These are phyloP conservation scores for Citrullus amarus DNA, from an alignment of 306 rosid species.

Conservation along the genomic window DNA sequence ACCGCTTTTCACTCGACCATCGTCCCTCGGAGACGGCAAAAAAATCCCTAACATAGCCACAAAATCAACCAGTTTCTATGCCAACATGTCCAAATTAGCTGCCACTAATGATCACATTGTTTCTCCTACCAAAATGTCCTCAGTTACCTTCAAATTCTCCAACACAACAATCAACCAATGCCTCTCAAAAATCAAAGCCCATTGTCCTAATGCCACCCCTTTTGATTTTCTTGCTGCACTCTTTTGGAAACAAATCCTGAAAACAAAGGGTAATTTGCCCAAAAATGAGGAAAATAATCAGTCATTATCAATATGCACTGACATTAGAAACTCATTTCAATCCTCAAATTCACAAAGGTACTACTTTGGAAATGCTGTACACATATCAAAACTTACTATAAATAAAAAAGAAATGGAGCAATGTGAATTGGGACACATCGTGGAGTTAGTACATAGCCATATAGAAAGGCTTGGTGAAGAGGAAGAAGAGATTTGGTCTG, in stretches of 20 bases:
- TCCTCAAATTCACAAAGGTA: conserved; percentile 21
- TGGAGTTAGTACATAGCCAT: conserved; percentile 24
- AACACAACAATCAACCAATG: conserved; percentile 20
- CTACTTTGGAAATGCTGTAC: conserved; percentile 54
- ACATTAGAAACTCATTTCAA: conserved; percentile 22
- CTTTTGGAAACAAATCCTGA: conserved; percentile 40
- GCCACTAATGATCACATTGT: not conserved
- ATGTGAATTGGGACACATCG: conserved; percentile 12
- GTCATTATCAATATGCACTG: conserved; percentile 39
- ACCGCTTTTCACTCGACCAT: conserved; percentile 15
- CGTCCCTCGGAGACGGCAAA: not conserved
- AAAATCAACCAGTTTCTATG: conserved; percentile 9
- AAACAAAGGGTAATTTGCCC: conserved; percentile 7
- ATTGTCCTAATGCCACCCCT: conserved; percentile 34
- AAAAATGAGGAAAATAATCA: not conserved
- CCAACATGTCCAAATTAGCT: conserved; percentile 9
- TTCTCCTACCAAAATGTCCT: conserved; percentile 19
- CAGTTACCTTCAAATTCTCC: conserved; percentile 49
- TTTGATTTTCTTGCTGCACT: conserved; percentile 50
- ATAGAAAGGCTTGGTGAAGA: conserved; percentile 12
- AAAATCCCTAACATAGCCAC: not conserved
- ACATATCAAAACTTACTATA: conserved; percentile 30
- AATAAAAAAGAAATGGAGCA: conserved; percentile 5
- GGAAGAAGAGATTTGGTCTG: conserved; percentile 23
- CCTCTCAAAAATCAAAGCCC: conserved; percentile 13